Evolutionary conservation across 1,284 basidiomycete genomes (phyloP), one percentile per base, ranked within the genome.

Genomic region (Fistulina hepatica): DNA sequence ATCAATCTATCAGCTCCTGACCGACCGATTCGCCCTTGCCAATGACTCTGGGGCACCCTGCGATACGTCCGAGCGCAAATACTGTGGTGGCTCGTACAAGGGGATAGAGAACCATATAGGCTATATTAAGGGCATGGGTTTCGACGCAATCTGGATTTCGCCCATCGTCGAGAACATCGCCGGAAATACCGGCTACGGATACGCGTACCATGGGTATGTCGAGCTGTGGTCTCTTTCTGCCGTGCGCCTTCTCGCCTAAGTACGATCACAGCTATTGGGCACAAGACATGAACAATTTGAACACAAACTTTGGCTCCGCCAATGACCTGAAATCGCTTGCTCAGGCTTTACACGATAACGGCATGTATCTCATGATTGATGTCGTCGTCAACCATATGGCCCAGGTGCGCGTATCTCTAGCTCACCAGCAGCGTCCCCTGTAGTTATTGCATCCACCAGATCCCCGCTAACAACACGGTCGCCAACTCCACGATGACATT

Each of bases 341-440:
- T 25, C 50, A 57, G 15, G 76, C 71, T 16, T 53, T 85, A n/a
- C 83, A 86, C 52, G 52, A 56, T 12, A 67, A 79, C 20, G 69
- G 65, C 20, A 86, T 86, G 79, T 80, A 73, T 51, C 63, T 88
- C 50, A 85, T 86, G 82, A 65, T 86, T 42, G 81, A 86, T 52
- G 61, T 85, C 35, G 81, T 82, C 39, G 70, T 82, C 38, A 85
- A 85, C 59, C 76, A 82, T 69, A 78, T 46, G 72, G 44, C 16
- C 22, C 39, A 39, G 44, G 32, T 28, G 15, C 19, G 26, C 15
- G 36, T 21, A 12, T 22, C 24, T n/a, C 24, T 9, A 9, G 24
- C 24, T 9, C 9, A 25, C n/a, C 24, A 25, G n/a, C 9, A 9
- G n/a, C n/a, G 9, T 25, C 9, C 24, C n/a, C n/a, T 9, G 9